Percentiles rank a stretch among this genome's conserved stretches.
Conservation (phyloP, 2,329 filamentous ascomycete genomes). For the Sclerotinia minor region DNA sequence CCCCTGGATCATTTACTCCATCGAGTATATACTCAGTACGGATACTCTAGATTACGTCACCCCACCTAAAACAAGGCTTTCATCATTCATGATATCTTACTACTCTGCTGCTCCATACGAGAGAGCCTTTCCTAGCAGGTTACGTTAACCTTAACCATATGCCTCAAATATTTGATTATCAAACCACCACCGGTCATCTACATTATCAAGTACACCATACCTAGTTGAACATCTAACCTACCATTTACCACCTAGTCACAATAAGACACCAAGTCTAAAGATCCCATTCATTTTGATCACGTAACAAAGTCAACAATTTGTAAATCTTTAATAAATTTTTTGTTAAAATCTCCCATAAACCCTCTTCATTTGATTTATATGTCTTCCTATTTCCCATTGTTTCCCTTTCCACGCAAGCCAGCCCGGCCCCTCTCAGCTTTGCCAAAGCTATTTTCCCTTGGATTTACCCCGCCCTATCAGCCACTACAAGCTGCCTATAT, state of each 20-base stretch:
- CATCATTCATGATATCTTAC: background rate
- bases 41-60: too few species aligned
- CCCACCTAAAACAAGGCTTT: background rate
- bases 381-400: conserved; percentile 7
- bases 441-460: background rate
- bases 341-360: conserved; percentile 15
- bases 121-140: background rate
- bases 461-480: conserved; percentile 7
- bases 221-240: background rate
- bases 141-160: background rate
- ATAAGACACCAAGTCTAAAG: background rate
- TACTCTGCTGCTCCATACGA: too few species aligned
- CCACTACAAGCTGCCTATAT: conserved; percentile 18
- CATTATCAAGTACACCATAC: background rate
- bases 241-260: background rate
- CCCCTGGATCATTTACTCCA: too few species aligned
- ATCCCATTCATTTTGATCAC: background rate
- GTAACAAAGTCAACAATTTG: background rate
- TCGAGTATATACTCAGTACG: too few species aligned
- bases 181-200: background rate
- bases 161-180: background rate
- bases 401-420: conserved; percentile 22
- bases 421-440: conserved; percentile 5
- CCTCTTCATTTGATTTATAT: conserved; percentile 14
- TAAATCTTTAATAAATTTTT: conserved; percentile 1